Conservation (phyloP, 2,329 filamentous ascomycete genomes). For the Ophiobolus disseminans region DNA sequence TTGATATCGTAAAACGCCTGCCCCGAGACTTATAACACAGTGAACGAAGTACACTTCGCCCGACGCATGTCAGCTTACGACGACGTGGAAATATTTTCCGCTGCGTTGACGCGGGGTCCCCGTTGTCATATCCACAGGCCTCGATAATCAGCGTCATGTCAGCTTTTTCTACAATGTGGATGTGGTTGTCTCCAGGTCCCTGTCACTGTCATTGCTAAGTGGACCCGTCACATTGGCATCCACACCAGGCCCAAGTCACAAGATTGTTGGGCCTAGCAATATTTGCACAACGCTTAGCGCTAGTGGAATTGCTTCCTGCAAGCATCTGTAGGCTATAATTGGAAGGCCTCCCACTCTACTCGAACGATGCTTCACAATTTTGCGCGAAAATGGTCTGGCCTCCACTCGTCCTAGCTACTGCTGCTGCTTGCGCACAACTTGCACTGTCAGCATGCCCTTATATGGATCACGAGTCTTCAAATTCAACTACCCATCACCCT, state of each 20-base stretch:
- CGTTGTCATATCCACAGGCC: no score
- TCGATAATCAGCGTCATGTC: no score
- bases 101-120: no score
- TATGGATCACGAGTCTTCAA: constrained; percentile 42
- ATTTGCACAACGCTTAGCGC: background rate
- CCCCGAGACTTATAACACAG: no score
- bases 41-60: no score
- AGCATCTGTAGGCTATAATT: background rate
- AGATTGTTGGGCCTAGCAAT: background rate
- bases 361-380: constrained; percentile 1
- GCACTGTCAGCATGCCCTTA: constrained; percentile 44
- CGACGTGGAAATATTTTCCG: no score
- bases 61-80: no score
- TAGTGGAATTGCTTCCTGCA: no score
- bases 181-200: no score
- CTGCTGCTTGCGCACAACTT: constrained; percentile 32
- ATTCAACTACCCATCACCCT: constrained; percentile 38
- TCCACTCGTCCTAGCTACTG: constrained; percentile 29
- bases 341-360: background rate
- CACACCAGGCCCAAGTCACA: background rate
- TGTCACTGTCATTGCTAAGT: no score
- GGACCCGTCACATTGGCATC: constrained; percentile 6
- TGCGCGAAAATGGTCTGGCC: constrained; percentile 32
- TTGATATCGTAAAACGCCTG: no score
- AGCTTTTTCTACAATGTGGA: no score